Base-by-base conservation (phyloP, 768 basidiomycete genomes). In the Kwoniella mangroviensis region DNA sequence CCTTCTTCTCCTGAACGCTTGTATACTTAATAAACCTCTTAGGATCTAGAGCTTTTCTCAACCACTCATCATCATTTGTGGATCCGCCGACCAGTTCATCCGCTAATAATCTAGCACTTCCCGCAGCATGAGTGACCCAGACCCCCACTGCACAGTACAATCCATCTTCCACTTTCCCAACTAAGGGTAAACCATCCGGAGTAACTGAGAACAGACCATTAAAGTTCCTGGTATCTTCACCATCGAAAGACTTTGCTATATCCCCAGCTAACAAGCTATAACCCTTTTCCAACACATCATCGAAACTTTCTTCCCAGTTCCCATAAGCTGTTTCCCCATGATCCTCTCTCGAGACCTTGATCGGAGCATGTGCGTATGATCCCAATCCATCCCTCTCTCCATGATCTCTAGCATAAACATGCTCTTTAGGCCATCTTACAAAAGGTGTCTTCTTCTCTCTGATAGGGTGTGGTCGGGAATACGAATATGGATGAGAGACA, bases 351-450 rank as follows among this genome's bases (percentile, higher is more conserved):
- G 63, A 13, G 19, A 66, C 63, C 17, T 60, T 43, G 63, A 70
- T 62, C 13, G 69, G 63, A 3, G 63, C 69, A 22, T 70, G 69
- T 2, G 55, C 63, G 52, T 70, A 70, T 4, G 69, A 70, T 2
- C 69, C 69, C 0, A 70, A 9, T 21, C 69, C 69, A 55, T 70
- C 64, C 15, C 51, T 45, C 11, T n/a, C 10, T 26, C 69, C 69
- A 41, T 70, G 69, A 49, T 70, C 69, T 22, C 69, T 57, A 11
- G 69, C 69, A 28, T 70, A 70, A 34, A 70, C 69, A 65, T 70
- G 69, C 9, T 41, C 22, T 21, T 56, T 45, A 24, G 69, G 69
- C 69, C 69, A 70, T 54, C 69, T 57, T 4, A 70, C 60, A 57
- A 70, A 70, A 2, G 69, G 69, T 17, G 63, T 65, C 45, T 67